Evolutionary conservation across 768 basidiomycete species (phyloP).

Genomic region (Lactifluus hygrophoroides): DNA sequence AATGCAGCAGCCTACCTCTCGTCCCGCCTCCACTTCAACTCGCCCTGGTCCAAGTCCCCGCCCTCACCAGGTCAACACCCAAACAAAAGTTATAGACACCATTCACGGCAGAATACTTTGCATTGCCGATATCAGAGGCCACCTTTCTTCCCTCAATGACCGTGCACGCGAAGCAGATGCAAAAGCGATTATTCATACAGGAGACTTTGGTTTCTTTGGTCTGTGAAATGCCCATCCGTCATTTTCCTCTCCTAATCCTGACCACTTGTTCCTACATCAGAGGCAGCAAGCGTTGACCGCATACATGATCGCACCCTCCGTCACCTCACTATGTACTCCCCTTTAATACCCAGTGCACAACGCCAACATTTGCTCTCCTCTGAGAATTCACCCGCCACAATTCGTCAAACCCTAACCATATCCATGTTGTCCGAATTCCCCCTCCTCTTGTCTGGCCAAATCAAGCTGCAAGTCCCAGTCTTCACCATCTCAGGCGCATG

Average conservation of each 20-base stretch:
- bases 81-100: constrained; percentile 73
- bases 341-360: constrained; percentile 78
- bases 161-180: constrained; percentile 85
- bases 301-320: constrained; percentile 95
- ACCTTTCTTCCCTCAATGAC: constrained; percentile 81
- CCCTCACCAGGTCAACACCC: constrained; percentile 55
- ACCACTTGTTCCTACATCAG: constrained; percentile 32
- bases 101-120: constrained; percentile 84
- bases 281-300: constrained; percentile 69
- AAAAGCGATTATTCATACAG: constrained; percentile 91
- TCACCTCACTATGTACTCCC: constrained; percentile 94
- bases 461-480: constrained; percentile 88
- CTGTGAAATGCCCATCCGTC: constrained; percentile 6
- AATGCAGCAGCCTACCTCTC: constrained; percentile 45
- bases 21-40: constrained; percentile 54
- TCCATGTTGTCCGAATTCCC: constrained; percentile 91
- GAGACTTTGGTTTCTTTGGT: constrained; percentile 99
- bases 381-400: constrained; percentile 56
- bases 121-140: constrained; percentile 88
- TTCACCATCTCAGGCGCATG: constrained; percentile 97
- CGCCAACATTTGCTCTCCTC: constrained; percentile 67
- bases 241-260: constrained; percentile 2
- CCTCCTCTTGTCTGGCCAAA: constrained; percentile 77
- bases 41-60: constrained; percentile 51
- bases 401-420: constrained; percentile 68